These are phyloP conservation scores for Nissolia schottii DNA, from an alignment of 306 rosid species.

Conservation along the genomic window DNA sequence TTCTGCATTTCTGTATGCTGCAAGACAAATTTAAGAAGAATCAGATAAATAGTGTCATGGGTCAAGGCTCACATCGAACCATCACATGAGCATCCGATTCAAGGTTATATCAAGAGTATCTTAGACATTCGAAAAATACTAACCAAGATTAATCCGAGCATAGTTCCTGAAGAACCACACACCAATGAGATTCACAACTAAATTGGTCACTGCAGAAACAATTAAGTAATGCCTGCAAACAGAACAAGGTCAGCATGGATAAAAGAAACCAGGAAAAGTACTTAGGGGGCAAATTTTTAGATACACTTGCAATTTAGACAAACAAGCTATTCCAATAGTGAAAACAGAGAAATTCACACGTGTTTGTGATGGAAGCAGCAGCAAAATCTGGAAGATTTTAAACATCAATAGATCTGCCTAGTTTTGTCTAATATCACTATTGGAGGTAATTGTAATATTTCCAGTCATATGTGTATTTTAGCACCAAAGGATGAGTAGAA, in stretches of 20 bases:
- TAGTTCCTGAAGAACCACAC: conserved; percentile 99
- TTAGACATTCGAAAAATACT: conserved; percentile 25
- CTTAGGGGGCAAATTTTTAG: neutral
- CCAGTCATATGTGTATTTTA: neutral
- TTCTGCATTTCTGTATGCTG: conserved; percentile 97
- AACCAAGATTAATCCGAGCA: conserved; percentile 92
- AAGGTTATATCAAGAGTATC: conserved; percentile 13
- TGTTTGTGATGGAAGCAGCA: neutral
- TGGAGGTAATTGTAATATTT: neutral
- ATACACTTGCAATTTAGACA: neutral
- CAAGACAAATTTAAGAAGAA: conserved; percentile 26
- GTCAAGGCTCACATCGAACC: conserved; percentile 14
- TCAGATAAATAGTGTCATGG: neutral
- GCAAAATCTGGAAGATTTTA: neutral
- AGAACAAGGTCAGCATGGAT: conserved; percentile 30
- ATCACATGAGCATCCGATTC: neutral
- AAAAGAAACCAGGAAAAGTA: neutral
- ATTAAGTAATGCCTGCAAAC: conserved; percentile 86
- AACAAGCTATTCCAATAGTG: neutral
- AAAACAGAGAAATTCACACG: conserved; percentile 15
- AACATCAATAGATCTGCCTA: neutral
- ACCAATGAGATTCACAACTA: conserved; percentile 90
- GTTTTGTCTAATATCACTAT: neutral
- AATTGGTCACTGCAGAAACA: conserved; percentile 93
- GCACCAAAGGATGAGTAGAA: neutral